Evolutionary conservation across 306 rosid genomes (phyloP), one percentile per base, ranked within the genome.

Genomic region (Trifolium dubium): DNA sequence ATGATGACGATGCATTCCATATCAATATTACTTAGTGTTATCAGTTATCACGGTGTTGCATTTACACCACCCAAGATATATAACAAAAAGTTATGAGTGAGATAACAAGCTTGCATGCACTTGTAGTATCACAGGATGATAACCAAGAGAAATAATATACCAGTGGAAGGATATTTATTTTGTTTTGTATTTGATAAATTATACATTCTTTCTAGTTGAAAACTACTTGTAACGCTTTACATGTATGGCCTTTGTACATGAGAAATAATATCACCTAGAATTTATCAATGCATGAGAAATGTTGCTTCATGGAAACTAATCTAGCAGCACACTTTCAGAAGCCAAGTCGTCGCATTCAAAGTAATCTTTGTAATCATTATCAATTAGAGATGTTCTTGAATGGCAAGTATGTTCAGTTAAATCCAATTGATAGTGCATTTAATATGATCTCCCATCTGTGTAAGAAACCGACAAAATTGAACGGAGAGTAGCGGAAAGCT

Each of bases 151-250:
- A 11, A 18, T 18, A 64, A 18, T 6, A 19, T 14, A 14, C n/a
- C 18, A 37, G 28, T n/a, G 63, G 29, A 44, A 44, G 46, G 15
- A 18, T 5, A 14, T 41, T 69, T 63, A 39, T 71, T 56, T 19
- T 72, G 31, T n/a, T 43, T 2, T 23, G 14, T 64, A 75, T 64
- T 13, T 44, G 17, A 74, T 66, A 34, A 58, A 44, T 51, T 64
- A 14, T 58, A 70, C 82, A 46, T 69, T 54, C 19, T 55, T 35
- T 72, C 41, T 29, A 30, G 69, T 43, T 10, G 18, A 49, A 68
- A 64, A 74, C 47, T 55, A 56, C 50, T 49, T 39, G 58, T 68
- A 73, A 61, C 2, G 59, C 60, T 84, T 84, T 77, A 81, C 85
- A 81, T 70, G 81, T 71, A 69, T 71, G 71, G 44, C 44, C 67